Evolutionary conservation across 352 stramenopile species (phyloP), one percentile per base, ranked within the genome.

Genomic region (Blastocystis sp.): DNA sequence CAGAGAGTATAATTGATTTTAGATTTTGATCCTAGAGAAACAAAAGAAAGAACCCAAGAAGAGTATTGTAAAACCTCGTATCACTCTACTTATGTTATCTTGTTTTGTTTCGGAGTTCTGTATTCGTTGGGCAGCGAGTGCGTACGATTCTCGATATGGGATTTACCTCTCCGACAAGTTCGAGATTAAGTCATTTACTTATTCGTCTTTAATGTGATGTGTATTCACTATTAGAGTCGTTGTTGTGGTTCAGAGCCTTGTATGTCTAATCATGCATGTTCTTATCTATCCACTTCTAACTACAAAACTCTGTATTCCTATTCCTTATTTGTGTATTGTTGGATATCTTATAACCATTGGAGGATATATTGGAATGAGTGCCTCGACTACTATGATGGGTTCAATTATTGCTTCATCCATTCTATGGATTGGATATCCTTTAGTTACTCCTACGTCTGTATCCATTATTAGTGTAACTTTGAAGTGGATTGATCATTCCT

Each of bases 51-150:
- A n/a, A 12, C 6, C 19, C n/a, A n/a, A n/a, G 27, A 32, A 61
- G 54, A 61, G 12, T 7, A 61, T 61, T 35, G 14, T 24, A 24
- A 11, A 37, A 16, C 29, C 58, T 52, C 61, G 49, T 32, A 35
- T 63, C 35, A 83, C 71, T 39, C 27, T 24, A 11, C 24, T 66
- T 7, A 83, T 83, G 71, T 14, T 42, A 24, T 12, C 65, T 11
- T 83, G 71, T 66, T 83, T 83, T 42, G 43, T 83, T 14, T 83
- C 37, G 14, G 71, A 83, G 39, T 83, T 83, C 51, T 83, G 71
- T 37, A 65, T 66, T 27, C 71, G 71, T 11, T 83, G 71, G 71
- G 54, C 52, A 19, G 21, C 66, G 4, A 83, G 66, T 42, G 71
- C 71, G 5, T 83, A 56, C 27, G 71, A 83, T 16, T 83, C 71